Conservation (phyloP, 2,329 filamentous ascomycete genomes). For the Aspergillus arachidicola region DNA sequence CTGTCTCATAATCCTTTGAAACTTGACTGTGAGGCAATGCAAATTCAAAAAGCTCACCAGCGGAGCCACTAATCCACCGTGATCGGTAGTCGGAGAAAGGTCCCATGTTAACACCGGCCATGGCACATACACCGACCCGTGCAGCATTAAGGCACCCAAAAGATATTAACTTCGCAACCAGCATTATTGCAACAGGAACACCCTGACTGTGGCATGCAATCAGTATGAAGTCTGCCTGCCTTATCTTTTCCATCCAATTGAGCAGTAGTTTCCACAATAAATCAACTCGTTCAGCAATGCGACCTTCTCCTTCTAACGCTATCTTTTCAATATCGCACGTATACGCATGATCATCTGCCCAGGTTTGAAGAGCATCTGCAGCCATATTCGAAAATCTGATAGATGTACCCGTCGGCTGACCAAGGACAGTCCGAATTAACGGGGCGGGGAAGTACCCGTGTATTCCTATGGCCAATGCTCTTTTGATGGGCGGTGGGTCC, state of each 20-base stretch:
- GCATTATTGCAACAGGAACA: conserved; percentile 89
- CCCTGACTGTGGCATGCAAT: conserved; percentile 96
- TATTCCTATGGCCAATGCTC: conserved; percentile 88
- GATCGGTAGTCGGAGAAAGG: conserved; percentile 92
- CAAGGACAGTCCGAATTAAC: conserved; percentile 84
- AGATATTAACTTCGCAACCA: conserved; percentile 88
- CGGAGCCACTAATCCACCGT: conserved; percentile 83
- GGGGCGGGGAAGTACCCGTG: conserved; percentile 92
- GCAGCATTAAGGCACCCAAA: conserved; percentile 78
- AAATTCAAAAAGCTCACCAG: conserved; percentile 95
- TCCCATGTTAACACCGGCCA: conserved; percentile 90
- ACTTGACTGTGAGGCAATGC: conserved; percentile 78
- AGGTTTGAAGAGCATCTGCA: conserved; percentile 79
- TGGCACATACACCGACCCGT: conserved; percentile 81
- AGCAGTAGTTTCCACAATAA: conserved; percentile 91
- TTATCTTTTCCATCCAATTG: conserved; percentile 92
- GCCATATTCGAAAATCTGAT: conserved; percentile 88
- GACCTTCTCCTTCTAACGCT: conserved; percentile 90
- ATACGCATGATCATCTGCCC: conserved; percentile 74
- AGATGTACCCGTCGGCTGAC: conserved; percentile 93
- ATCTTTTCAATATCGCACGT: conserved; percentile 88
- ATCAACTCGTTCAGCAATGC: conserved; percentile 84
- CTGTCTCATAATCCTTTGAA: conserved; percentile 76
- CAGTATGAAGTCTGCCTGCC: conserved; percentile 83
- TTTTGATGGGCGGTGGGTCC: conserved; percentile 72